These are phyloP conservation scores for Sporisorium iseilematis-ciliati DNA, from an alignment of 1,284 basidiomycete species.

Conservation along the genomic window DNA sequence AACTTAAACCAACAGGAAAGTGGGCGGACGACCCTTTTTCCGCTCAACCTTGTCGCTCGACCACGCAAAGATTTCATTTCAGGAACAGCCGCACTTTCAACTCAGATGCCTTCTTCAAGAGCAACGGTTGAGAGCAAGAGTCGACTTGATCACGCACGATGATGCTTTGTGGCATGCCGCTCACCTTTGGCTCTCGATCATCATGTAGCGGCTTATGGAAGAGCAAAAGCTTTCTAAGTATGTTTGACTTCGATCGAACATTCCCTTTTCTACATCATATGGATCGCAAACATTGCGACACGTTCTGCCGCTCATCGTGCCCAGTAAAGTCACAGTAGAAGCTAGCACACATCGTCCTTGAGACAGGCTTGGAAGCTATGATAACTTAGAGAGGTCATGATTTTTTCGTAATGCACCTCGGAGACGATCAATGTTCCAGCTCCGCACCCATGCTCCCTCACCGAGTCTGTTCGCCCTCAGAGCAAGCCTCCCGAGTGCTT, in stretches of 20 bases:
- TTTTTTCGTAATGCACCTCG: constrained; percentile 15
- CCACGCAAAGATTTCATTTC: neutral
- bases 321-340: too few relatives aligned
- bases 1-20: too few relatives aligned
- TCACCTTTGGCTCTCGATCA: neutral
- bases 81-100: constrained; percentile 5
- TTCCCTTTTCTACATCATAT: constrained; percentile 10
- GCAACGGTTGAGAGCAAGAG: neutral
- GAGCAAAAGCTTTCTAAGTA: neutral
- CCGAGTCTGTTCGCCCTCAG: constrained; percentile 7
- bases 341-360: too few relatives aligned
- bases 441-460: constrained; percentile 9
- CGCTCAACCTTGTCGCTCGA: neutral
- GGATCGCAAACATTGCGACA: neutral
- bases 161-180: constrained; percentile 26
- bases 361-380: too few relatives aligned
- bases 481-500: neutral
- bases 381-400: too few relatives aligned
- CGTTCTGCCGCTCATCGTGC: neutral
- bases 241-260: constrained; percentile 28
- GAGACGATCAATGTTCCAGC: constrained; percentile 7
- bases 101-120: neutral
- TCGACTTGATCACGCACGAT: constrained; percentile 17
- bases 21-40: too few relatives aligned
- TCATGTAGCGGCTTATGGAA: neutral